Evolutionary conservation across 2,329 filamentous ascomycete genomes (phyloP), one percentile per base, ranked within the genome.

Genomic region (Seiridium unicorne): DNA sequence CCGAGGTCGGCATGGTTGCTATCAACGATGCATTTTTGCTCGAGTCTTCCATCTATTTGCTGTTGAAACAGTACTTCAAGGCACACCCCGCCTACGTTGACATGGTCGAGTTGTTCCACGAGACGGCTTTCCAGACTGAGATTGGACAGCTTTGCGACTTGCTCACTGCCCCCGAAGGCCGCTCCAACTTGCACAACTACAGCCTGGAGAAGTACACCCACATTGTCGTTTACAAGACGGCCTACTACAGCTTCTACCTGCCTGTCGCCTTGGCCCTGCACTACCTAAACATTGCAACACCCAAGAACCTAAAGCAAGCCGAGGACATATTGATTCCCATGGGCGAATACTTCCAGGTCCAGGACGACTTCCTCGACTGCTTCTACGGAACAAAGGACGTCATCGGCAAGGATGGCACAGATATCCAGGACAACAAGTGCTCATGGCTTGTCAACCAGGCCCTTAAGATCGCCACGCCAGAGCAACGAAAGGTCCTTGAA

Each of bases 351-450:
- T 99, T 99, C 86, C 95, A 99, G 80, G 87, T 97, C 65, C 95
- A 99, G 79, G 95, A 99, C 76, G 95, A 99, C 82, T 99, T 95
- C 81, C 91, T 99, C 57, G 95, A 99, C 83, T 96, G 96, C 80
- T 99, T 95, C 73, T 58, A 26, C 18, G 95, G 94, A 69, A 89
- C 94, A 69, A 93, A 95, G 44, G 87, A 92, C 71, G 86, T 93
- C 72, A 95, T 99, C 74, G 95, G 95, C 77, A 99, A 99, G 87
- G 97, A 98, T 66, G 95, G 95, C 66, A 99, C 95, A 62, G 95
- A 99, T 73, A 99, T 99, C 77, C 89, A 93, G 84, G 95, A 99
- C 81, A 99, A 99, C 86, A 99, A 99, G 85, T 99, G 95, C 84
- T 96, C 92, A 47, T 99, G 95, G 95, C 82, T 99, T 62, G 86